Base-by-base conservation (phyloP, 2,329 filamentous ascomycete genomes). In the Sporothrix globosa region DNA sequence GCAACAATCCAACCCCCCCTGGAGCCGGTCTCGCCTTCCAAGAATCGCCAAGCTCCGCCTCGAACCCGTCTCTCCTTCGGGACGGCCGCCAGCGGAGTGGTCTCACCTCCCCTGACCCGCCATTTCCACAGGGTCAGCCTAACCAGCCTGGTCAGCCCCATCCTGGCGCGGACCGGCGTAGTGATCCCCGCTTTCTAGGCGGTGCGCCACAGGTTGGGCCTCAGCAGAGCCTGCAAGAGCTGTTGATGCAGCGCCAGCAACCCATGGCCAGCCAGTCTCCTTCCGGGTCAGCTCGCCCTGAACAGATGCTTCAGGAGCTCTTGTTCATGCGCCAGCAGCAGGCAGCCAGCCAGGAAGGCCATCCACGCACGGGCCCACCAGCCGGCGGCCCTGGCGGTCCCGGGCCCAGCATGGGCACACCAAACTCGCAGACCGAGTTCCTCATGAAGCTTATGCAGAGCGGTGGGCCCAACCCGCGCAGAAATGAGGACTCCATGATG, bases 391-490 rank as follows among this genome's bases (percentile, higher is more conserved):
- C 53, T 1, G 61, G 70, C 17, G 48, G 34, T 2, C 24, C 69
- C 14, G 50, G 44, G 11, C 27, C 54, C 0, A 65, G 50, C 30
- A 56, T 66, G 24, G 48, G 63, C 3, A 13, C 53, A 63, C 84
- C 82, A 77, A 89, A 86, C 77, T 87, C 84, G 75, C 92, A 95
- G 75, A 88, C 91, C n/a, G 91, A 96, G 74, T 94, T 96, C 77
- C 82, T 97, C 65, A 92, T 97, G 80, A 91, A 90, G 72, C 84
- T 97, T 41, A 96, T 97, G 92, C 88, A 90, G 74, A 79, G 80
- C 73, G 83, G 85, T 71, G 81, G 80, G 5, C 39, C 67, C 7
- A 30, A 27, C 3, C 82, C 84, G 0, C 78, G 84, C 52, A 80
- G 83, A 72, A 81, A 82, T 46, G 87, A 88, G 68, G 86, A 86